Evolutionary conservation across 2,329 filamentous ascomycete genomes (phyloP).

Genomic region (Didymella arachidicola): DNA sequence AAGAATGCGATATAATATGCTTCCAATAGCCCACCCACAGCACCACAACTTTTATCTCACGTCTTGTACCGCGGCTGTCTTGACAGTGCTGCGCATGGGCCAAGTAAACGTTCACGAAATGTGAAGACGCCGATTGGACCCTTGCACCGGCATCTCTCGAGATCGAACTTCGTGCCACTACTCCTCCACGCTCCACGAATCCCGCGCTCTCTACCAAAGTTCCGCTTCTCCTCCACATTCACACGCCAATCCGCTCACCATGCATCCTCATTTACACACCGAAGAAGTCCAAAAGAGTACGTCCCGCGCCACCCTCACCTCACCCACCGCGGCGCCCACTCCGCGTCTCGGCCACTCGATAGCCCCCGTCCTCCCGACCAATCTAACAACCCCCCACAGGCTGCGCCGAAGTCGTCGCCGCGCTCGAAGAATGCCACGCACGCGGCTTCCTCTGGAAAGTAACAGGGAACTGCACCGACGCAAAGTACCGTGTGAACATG

Average conservation of each 20-base stretch:
- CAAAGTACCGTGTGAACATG: slow-evolving; percentile 82
- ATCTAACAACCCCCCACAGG: slow-evolving; percentile 60
- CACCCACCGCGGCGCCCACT: too few species aligned
- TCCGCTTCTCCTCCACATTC: background rate
- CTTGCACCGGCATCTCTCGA: slow-evolving; percentile 7
- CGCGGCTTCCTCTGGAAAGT: slow-evolving; percentile 92
- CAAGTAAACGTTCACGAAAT: slow-evolving; percentile 32
- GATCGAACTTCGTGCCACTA: slow-evolving; percentile 23
- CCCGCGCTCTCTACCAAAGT: background rate
- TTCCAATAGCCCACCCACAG: background rate
- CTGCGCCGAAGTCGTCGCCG: slow-evolving; percentile 92
- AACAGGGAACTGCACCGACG: slow-evolving; percentile 85
- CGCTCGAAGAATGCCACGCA: slow-evolving; percentile 94
- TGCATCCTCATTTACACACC: slow-evolving; percentile 98
- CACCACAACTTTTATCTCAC: background rate
- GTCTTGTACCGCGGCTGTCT: slow-evolving; percentile 3
- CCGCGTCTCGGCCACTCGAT: too few species aligned
- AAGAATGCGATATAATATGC: too few species aligned
- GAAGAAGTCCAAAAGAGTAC: slow-evolving; percentile 83
- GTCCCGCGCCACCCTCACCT: slow-evolving; percentile 19
- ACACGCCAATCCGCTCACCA: slow-evolving; percentile 54
- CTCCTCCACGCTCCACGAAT: background rate
- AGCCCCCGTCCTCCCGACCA: background rate
- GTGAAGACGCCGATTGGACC: slow-evolving; percentile 20
- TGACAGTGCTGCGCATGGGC: slow-evolving; percentile 31